phyloP scores from a whole-genome alignment of 208 protist species.

The Trypanosoma mega region DNA sequence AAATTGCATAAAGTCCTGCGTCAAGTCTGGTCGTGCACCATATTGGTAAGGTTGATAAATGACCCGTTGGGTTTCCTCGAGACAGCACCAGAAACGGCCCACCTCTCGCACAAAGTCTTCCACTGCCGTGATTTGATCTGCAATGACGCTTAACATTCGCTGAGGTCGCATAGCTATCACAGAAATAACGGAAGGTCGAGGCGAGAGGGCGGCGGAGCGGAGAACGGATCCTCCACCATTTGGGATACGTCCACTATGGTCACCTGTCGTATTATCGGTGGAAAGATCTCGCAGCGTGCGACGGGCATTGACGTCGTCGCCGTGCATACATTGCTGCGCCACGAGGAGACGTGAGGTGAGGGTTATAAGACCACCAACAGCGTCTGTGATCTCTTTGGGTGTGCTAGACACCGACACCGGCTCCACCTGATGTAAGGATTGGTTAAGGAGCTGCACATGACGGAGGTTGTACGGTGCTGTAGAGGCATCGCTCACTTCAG shows the following conservation, averaged over 20 bases:
- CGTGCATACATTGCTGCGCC: constrained; percentile 18
- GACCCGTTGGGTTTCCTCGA: constrained; percentile 33
- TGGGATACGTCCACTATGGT: background rate
- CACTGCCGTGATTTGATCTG: constrained; percentile 18
- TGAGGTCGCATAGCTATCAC: constrained; percentile 24
- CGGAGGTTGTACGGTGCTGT: constrained; percentile 3
- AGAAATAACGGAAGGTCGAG: background rate
- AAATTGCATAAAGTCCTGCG: constrained; percentile 53
- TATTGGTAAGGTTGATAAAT: constrained; percentile 25
- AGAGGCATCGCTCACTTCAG: constrained; percentile 13
- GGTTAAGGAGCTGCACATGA: constrained; percentile 21
- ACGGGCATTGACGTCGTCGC: constrained; percentile 9
- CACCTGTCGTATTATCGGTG: background rate
- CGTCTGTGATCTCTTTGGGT: constrained; percentile 22
- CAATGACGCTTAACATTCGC: constrained; percentile 16
- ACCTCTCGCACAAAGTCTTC: constrained; percentile 29
- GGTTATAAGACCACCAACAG: constrained; percentile 14
- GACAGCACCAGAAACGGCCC: constrained; percentile 28
- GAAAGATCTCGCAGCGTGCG: constrained; percentile 1
- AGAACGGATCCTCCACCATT: constrained; percentile 4
- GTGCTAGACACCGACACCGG: constrained; percentile 23
- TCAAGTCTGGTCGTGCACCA: constrained; percentile 29
- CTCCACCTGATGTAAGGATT: constrained; percentile 23
- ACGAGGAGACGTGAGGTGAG: constrained; percentile 17
- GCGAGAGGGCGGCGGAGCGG: constrained; percentile 2